phyloP scores from a whole-genome alignment of 2,329 filamentous ascomycete species.

The Paradendryphiella salina region DNA sequence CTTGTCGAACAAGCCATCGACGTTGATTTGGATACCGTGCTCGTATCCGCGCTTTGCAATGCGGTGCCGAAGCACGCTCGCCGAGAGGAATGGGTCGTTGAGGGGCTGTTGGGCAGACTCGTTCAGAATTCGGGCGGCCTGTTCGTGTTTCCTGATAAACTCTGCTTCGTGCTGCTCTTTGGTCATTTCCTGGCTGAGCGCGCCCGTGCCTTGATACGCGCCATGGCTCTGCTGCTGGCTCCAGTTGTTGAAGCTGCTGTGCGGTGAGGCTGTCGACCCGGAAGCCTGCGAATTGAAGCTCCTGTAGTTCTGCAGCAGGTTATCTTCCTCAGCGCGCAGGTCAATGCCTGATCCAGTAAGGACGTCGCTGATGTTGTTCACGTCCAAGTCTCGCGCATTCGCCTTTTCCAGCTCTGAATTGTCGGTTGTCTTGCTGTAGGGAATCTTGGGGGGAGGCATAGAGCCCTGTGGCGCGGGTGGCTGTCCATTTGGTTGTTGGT shows the following conservation, averaged over 20 bases:
- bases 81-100: conserved; percentile 71
- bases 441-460: conserved; percentile 67
- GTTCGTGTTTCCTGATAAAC: conserved; percentile 67
- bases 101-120: conserved; percentile 69
- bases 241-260: conserved; percentile 53
- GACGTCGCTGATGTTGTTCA: conserved; percentile 81
- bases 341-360: conserved; percentile 84
- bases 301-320: conserved; percentile 69
- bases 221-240: conserved; percentile 45
- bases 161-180: conserved; percentile 68
- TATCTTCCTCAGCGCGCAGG: conserved; percentile 82
- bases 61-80: conserved; percentile 60
- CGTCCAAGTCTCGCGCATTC: conserved; percentile 60
- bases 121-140: conserved; percentile 64
- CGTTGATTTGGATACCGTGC: conserved; percentile 61
- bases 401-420: conserved; percentile 54
- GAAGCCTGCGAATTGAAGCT: conserved; percentile 49
- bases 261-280: conserved; percentile 43
- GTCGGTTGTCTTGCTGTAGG: conserved; percentile 53
- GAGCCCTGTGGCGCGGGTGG: conserved; percentile 39
- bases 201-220: conserved; percentile 47
- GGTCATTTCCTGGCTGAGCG: conserved; percentile 60
- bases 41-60: conserved; percentile 63
- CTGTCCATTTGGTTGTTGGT: conserved; percentile 36
- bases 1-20: conserved; percentile 57